A percentile compares a stretch with the other conserved stretches of the same genome.
Evolutionary conservation across 2,329 filamentous ascomycete species (phyloP).

Genomic region (Zasmidium citrigriseum): DNA sequence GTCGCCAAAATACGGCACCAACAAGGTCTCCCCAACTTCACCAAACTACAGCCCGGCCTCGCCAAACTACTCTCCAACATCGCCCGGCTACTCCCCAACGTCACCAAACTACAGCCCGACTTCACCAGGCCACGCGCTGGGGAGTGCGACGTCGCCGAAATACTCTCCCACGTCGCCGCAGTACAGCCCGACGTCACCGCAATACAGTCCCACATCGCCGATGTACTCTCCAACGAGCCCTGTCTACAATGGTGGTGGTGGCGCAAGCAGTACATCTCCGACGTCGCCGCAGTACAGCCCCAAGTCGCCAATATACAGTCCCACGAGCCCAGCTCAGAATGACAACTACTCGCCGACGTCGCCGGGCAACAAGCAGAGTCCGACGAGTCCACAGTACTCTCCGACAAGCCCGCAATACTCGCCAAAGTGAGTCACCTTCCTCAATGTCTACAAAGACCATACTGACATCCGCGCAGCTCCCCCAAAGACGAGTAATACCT

Average conservation of each 20-base stretch:
- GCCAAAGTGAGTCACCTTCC: constrained; percentile 44
- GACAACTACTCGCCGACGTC: constrained; percentile 33
- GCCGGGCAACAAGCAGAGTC: constrained; percentile 20
- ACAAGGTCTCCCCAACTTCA: constrained; percentile 47
- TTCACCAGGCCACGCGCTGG: constrained; percentile 26
- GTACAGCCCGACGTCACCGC: constrained; percentile 58
- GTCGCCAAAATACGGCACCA: constrained; percentile 35
- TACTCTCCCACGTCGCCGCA: constrained; percentile 52
- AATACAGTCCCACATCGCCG: constrained; percentile 62
- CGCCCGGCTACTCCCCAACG: constrained; percentile 72
- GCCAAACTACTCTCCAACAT: constrained; percentile 60
- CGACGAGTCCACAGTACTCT: constrained; percentile 35
- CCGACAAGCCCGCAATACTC: constrained; percentile 55
- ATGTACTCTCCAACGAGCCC: constrained; percentile 52
- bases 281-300: constrained; percentile 53
- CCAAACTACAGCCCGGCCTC: constrained; percentile 78
- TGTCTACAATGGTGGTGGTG: constrained; percentile 44
- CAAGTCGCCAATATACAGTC: constrained; percentile 57
- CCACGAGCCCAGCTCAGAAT: constrained; percentile 32
- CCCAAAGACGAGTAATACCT: constrained; percentile 26
- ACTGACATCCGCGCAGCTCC: constrained; percentile 25
- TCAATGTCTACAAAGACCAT: background rate
- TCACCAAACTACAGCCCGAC: constrained; percentile 53
- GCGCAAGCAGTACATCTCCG: constrained; percentile 40
- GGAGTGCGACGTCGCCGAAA: constrained; percentile 52